Evolutionary conservation across 768 basidiomycete species (phyloP).

Genomic region (Pulveroboletus sp.): DNA sequence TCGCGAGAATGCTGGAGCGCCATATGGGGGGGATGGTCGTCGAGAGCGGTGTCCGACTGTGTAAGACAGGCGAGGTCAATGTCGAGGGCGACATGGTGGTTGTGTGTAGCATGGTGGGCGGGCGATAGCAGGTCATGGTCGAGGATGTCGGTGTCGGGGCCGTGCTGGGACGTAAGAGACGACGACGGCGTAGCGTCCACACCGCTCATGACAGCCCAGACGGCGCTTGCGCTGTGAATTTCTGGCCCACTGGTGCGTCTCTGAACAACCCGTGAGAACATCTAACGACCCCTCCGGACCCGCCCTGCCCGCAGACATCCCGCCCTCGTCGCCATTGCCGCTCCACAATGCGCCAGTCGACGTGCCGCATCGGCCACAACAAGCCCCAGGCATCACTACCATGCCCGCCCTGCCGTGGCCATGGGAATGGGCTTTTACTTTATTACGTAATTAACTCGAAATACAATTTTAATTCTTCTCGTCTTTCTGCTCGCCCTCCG

Average conservation of each 20-base stretch:
- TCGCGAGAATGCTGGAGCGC: conserved; percentile 29
- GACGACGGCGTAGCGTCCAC: conserved; percentile 35
- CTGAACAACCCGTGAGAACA: conserved; percentile 25
- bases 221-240: conserved; percentile 20
- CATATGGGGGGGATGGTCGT: conserved; percentile 26
- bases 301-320: conserved; percentile 1
- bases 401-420: neutral
- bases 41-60: conserved; percentile 26
- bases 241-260: conserved; percentile 21
- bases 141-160: conserved; percentile 31
- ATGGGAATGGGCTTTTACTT: conserved; percentile 3
- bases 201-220: conserved; percentile 40
- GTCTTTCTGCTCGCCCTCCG: conserved; percentile 5
- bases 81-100: conserved; percentile 31
- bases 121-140: conserved; percentile 33
- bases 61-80: conserved; percentile 28
- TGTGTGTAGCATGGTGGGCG: conserved; percentile 29
- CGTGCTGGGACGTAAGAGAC: conserved; percentile 28
- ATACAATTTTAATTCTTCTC: conserved; percentile 4
- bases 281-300: neutral
- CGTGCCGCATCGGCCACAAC: too few relatives aligned
- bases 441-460: conserved; percentile 24
- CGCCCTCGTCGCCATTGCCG: neutral
- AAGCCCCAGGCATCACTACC: too few relatives aligned
- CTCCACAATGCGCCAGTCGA: neutral